A percentile compares a stretch with the other conserved stretches of the same genome.
phyloP scores from a whole-genome alignment of 768 basidiomycete genomes.

The Mycena chlorophos region DNA sequence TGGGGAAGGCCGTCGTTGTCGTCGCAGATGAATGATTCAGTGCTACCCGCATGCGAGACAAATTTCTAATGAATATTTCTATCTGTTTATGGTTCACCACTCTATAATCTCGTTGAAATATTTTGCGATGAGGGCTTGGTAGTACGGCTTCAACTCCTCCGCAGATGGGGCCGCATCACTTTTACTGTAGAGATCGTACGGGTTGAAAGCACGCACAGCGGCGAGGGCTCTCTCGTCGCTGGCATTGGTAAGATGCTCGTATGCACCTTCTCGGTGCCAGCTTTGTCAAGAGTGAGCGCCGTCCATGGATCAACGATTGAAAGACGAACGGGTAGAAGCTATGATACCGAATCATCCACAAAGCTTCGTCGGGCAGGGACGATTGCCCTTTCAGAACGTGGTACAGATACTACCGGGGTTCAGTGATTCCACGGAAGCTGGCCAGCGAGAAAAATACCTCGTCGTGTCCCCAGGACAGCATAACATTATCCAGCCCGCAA shows the following conservation, averaged over 20 bases:
- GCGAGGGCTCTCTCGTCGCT: conserved; percentile 63
- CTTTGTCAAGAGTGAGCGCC: conserved; percentile 28
- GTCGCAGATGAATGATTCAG: conserved; percentile 1
- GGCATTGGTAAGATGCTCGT: conserved; percentile 74
- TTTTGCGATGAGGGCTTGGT: conserved; percentile 76
- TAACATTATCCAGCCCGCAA: conserved; percentile 63
- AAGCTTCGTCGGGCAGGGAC: conserved; percentile 73
- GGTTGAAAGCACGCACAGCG: conserved; percentile 87
- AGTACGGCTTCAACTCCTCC: conserved; percentile 76
- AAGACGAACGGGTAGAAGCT: conserved; percentile 79
- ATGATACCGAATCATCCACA: conserved; percentile 93
- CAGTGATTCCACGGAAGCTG: neutral
- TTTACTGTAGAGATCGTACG: conserved; percentile 94
- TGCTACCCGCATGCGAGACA: no score
- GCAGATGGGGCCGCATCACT: conserved; percentile 66
- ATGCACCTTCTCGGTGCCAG: conserved; percentile 90
- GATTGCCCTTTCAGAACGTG: conserved; percentile 82
- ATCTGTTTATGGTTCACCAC: no score
- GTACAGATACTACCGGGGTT: conserved; percentile 66
- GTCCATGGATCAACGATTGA: no score
- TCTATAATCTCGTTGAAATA: conserved; percentile 82
- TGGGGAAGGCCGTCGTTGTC: conserved; percentile 9
- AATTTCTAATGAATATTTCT: no score
- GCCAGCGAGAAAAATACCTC: conserved; percentile 55
- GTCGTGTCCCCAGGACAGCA: conserved; percentile 89